Base-by-base conservation (phyloP, 257 asterid species). In the Solanum acaule region DNA sequence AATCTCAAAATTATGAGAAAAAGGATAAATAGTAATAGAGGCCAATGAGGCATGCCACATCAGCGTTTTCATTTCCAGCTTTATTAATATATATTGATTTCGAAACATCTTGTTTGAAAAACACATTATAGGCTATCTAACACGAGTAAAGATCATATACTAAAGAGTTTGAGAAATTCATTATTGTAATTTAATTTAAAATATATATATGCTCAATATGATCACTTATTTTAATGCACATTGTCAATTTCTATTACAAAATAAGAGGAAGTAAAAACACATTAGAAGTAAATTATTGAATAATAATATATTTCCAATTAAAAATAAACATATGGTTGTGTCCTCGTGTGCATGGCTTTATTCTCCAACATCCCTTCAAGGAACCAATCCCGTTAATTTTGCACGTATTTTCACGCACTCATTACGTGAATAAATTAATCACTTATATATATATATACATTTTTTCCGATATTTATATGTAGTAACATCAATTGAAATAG, bases 321-420 rank as follows among this genome's bases (percentile, higher is more conserved):
- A 34, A 20, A 23, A 49, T 83, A 27, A 61, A 31, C 63, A 72
- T 35, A 71, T 73, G 77, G 89, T 20, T 27, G 31, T 83, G 68
- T 67, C 87, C 90, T 56, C 87, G 89, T 87, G 91, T 72, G 89
- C 86, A 29, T 83, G 88, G 86, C 75, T 38, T 61, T 86, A 73
- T 87, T 86, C 70, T 84, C 70, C 85, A 42, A 25, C 44, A 70
- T 70, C 56, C 49, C 87, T 46, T 61, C 22, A 38, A 61, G 75
- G 46, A 34, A 86, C 70, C 88, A 88, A 52, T 34, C 12, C 33
- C 59, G 12, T 68, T 33, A 15, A 90, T 33, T 18, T 33, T 68
- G 22, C 76, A 29, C 6, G 37, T 68, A 68, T 29, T 68, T 29
- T 68, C 2, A 2, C 9, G 10, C 12, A 18, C 0, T 68, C 3